Evolutionary conservation across 257 asterid species (phyloP), one percentile per base, ranked within the genome.

Genomic region (Catharanthus roseus): DNA sequence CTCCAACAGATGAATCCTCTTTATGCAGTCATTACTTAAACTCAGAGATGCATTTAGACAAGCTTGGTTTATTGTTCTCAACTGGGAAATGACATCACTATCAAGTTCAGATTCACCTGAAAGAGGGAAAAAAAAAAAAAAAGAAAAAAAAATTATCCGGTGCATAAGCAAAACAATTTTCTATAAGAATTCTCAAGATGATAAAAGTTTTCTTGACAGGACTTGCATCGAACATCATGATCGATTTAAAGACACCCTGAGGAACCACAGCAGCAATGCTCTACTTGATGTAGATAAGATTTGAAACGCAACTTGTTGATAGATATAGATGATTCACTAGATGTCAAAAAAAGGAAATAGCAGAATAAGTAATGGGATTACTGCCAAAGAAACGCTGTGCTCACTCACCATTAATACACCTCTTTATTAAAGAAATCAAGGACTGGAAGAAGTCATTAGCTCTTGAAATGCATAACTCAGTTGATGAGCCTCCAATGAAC

Each of bases 401-500:
- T 87, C 77, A 87, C 98, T 87, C 77, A 87, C 99, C 93, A 51
- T 67, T 36, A 61, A 75, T 60, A 68, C 77, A 78, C 74, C 70
- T 81, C 82, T 74, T 82, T 67, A 86, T 42, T 53, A 81, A 76
- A 69, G 95, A 84, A 81, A 73, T 77, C 80, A 89, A 70, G 39
- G 90, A 78, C 85, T 73, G 88, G 79, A 84, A 78, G 79, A 86
- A 89, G 77, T 83, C 86, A 73, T 76, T 85, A 57, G 83, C 81
- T 79, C 79, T 87, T 47, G 87, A 77, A 80, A 91, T 89, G 76
- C 80, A 71, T 63, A 70, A 72, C 75, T 91, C 96, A 21, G 85
- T 85, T 77, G 96, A 85, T 77, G 95, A 87, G 76, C 82, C 84
- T 79, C 92, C 95, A 70, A 87, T 77, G 82, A 86, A 86, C 86